Evolutionary conservation across 208 protist genomes (phyloP).

Genomic region (Acanthamoeba healyi): DNA sequence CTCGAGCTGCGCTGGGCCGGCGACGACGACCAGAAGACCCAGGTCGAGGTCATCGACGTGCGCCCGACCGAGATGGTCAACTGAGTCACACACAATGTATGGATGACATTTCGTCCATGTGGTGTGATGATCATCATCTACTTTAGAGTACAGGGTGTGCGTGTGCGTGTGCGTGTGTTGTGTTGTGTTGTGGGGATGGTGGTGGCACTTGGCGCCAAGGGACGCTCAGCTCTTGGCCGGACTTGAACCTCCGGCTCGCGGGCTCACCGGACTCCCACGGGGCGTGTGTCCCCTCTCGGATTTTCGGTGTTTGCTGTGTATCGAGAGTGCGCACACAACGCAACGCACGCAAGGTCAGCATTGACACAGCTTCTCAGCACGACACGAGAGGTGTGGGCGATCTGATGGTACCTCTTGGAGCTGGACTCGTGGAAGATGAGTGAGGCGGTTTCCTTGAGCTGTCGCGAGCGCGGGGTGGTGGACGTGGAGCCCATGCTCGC

Average conservation of each 20-base stretch:
- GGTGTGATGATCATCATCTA: too few relatives aligned
- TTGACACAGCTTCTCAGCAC: too few relatives aligned
- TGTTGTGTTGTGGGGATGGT: too few relatives aligned
- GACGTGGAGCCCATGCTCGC: not conserved
- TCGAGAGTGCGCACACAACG: too few relatives aligned
- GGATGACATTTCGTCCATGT: too few relatives aligned
- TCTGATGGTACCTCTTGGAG: not conserved
- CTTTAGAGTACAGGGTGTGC: too few relatives aligned
- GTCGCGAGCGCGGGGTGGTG: constrained; percentile 7
- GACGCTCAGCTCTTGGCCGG: too few relatives aligned
- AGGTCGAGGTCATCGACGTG: not conserved
- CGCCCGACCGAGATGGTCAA: not conserved
- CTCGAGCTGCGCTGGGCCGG: not conserved
- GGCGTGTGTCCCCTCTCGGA: not conserved
- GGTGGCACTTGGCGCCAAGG: too few relatives aligned
- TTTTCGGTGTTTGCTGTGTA: not conserved
- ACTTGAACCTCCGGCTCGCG: not conserved
- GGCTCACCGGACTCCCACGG: not conserved
- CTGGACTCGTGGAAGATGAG: constrained; percentile 42
- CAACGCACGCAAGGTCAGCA: not conserved
- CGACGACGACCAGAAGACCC: not conserved
- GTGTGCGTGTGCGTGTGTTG: too few relatives aligned
- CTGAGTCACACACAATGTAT: too few relatives aligned
- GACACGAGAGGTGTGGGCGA: not conserved
- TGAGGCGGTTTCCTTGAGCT: constrained; percentile 24